phyloP scores from a whole-genome alignment of 306 rosid genomes.

The Casuarina glauca region DNA sequence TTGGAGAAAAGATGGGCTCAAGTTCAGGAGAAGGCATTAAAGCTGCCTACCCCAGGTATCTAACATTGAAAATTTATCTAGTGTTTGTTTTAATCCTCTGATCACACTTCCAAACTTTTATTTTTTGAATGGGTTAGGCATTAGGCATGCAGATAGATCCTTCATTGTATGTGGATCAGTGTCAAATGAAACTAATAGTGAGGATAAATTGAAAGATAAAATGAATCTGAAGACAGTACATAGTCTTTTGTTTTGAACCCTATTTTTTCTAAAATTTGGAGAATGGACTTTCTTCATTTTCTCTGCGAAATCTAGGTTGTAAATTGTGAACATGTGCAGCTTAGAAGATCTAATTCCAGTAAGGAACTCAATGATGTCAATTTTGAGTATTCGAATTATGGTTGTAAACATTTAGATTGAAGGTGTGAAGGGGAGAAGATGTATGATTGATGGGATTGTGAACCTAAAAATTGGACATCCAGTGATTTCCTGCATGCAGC shows the following conservation, averaged over 20 bases:
- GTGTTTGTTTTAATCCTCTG: neutral
- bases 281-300: neutral
- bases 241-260: neutral
- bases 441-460: neutral
- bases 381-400: neutral
- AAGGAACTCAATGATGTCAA: neutral
- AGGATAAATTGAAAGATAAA: neutral
- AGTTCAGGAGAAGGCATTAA: slow-evolving; percentile 63
- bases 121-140: neutral
- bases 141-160: neutral
- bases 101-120: neutral
- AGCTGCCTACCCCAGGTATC: slow-evolving; percentile 85
- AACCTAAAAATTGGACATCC: neutral
- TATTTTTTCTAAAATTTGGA: neutral
- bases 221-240: neutral
- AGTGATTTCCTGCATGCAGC: no score
- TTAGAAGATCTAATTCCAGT: neutral
- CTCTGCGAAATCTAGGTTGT: neutral
- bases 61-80: neutral
- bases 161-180: neutral
- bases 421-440: neutral
- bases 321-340: neutral
- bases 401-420: neutral
- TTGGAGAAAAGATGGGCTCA: slow-evolving; percentile 71
- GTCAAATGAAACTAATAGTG: no score